These are phyloP conservation scores for Urochloa ruziziensis DNA, from an alignment of 176 grass and related monocot species.

Conservation along the genomic window DNA sequence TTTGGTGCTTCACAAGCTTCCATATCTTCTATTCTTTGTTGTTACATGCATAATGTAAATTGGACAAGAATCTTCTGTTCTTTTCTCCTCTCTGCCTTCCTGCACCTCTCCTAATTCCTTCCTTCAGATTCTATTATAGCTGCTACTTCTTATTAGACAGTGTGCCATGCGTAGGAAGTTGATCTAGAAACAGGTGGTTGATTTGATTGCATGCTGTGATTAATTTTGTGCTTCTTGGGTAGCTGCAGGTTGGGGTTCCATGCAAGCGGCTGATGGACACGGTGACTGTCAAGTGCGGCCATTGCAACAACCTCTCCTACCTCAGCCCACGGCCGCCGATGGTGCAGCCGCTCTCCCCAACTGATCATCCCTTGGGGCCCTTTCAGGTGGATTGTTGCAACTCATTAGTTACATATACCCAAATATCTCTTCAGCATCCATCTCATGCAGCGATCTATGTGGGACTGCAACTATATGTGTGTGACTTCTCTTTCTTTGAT, in stretches of 20 bases:
- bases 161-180: constrained; percentile 30
- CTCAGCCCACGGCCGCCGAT: constrained; percentile 59
- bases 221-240: constrained; percentile 46
- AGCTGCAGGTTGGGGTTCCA: constrained; percentile 92
- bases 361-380: constrained; percentile 55
- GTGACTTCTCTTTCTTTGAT: neutral
- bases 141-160: neutral
- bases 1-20: constrained; percentile 26
- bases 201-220: constrained; percentile 34
- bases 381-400: constrained; percentile 34
- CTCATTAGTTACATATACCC: neutral
- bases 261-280: constrained; percentile 89
- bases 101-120: neutral
- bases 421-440: neutral
- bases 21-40: constrained; percentile 29
- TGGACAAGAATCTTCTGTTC: constrained; percentile 17
- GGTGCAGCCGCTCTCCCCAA: constrained; percentile 63
- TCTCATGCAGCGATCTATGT: neutral
- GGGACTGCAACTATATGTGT: too few species aligned
- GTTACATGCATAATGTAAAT: constrained; percentile 21
- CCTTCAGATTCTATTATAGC: neutral
- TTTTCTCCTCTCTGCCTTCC: neutral
- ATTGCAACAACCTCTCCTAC: constrained; percentile 90
- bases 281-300: constrained; percentile 85
- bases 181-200: neutral